Conservation (phyloP, 2,329 filamentous ascomycete genomes). For the Phialophora macrospora region DNA sequence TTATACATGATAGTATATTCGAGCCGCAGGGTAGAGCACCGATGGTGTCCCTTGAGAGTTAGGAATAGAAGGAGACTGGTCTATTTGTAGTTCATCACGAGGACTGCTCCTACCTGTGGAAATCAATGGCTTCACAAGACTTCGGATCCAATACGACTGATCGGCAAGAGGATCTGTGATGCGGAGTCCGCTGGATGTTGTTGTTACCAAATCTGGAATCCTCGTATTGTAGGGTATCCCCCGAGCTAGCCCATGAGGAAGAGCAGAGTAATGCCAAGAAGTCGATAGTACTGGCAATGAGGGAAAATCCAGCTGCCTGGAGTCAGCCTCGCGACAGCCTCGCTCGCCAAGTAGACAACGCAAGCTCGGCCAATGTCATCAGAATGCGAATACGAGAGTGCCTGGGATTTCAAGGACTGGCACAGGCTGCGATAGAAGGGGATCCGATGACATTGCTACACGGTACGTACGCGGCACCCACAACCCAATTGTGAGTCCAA, state of each 20-base stretch:
- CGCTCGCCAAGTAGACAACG: constrained; percentile 5
- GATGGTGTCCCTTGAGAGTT: neutral
- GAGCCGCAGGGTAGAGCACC: neutral
- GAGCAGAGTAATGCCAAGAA: neutral
- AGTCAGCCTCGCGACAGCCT: constrained; percentile 26
- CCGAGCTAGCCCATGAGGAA: neutral
- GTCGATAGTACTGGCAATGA: neutral
- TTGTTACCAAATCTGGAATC: neutral
- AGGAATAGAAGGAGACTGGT: neutral
- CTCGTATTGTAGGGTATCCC: neutral
- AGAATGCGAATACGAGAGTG: constrained; percentile 26
- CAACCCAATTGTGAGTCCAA: neutral
- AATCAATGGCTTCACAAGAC: neutral
- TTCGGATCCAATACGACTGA: neutral
- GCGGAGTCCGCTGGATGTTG: neutral
- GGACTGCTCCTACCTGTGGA: neutral
- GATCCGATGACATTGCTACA: neutral
- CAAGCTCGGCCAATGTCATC: neutral
- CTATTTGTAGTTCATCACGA: neutral
- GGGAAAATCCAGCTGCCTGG: constrained; percentile 2
- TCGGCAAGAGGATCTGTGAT: neutral
- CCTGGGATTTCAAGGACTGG: neutral
- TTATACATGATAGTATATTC: neutral
- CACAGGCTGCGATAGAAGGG: neutral
- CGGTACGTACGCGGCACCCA: neutral